Evolutionary conservation across 2,329 filamentous ascomycete genomes (phyloP).

Genomic region (Coniella vitis): DNA sequence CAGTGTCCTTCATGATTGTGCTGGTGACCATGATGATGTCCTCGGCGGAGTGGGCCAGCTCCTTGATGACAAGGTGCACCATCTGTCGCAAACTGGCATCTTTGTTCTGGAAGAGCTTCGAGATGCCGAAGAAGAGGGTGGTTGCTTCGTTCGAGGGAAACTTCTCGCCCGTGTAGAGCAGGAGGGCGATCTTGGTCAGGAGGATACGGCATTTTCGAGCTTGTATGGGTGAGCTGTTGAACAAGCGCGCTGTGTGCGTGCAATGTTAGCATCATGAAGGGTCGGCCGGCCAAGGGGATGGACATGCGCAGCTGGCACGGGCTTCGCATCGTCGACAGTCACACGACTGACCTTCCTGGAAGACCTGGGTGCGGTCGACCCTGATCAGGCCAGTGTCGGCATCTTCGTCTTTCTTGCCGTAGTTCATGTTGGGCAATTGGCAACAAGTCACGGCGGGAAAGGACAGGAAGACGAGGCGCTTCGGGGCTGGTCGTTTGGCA

Average conservation of each 20-base stretch:
- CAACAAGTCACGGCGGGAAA: slow-evolving; percentile 14
- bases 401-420: slow-evolving; percentile 99
- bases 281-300: slow-evolving; percentile 17
- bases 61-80: slow-evolving; percentile 98
- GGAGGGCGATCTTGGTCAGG: slow-evolving; percentile 91
- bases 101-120: slow-evolving; percentile 99
- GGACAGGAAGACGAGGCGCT: slow-evolving; percentile 5
- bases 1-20: slow-evolving; percentile 99
- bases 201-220: slow-evolving; percentile 96
- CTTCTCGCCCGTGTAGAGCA: slow-evolving; percentile 93
- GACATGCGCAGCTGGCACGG: slow-evolving; percentile 20
- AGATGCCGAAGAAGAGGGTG: slow-evolving; percentile 97
- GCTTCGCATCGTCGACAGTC: too few species aligned
- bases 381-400: slow-evolving; percentile 88
- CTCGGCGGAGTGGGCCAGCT: slow-evolving; percentile 88
- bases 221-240: slow-evolving; percentile 95
- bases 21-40: slow-evolving; percentile 99
- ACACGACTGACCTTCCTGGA: slow-evolving; percentile 78
- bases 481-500: slow-evolving; percentile 3
- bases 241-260: slow-evolving; percentile 68
- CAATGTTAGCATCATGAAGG: slow-evolving; percentile 27
- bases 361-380: slow-evolving; percentile 95
- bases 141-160: slow-evolving; percentile 98
- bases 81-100: slow-evolving; percentile 97
- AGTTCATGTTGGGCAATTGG: slow-evolving; percentile 65